A percentile compares a stretch with the other conserved stretches of the same genome.
phyloP scores from a whole-genome alignment of 176 grass and related monocot species.

The Themeda triandra region DNA sequence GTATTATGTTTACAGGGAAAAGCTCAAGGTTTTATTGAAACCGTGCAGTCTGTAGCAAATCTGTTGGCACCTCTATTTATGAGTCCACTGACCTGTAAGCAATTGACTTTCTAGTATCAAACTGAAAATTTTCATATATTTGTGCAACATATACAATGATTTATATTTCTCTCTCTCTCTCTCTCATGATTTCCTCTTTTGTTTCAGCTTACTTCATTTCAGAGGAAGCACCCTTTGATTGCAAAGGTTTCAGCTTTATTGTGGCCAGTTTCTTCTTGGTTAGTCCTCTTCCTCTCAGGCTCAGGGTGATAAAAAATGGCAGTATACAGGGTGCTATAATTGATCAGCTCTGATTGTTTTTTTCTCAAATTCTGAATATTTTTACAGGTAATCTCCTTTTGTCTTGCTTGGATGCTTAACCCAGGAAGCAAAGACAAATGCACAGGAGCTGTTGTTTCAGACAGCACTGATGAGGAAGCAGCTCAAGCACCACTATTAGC shows the following conservation, averaged over 20 bases:
- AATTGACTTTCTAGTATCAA: neutral
- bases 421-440: conserved; percentile 27
- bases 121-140: neutral
- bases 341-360: neutral
- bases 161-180: neutral
- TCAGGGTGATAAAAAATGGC: neutral
- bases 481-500: conserved; percentile 37
- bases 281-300: neutral
- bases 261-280: conserved; percentile 71
- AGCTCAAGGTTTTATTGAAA: conserved; percentile 65
- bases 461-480: conserved; percentile 13
- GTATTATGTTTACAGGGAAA: conserved; percentile 54
- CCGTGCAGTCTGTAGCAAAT: conserved; percentile 50
- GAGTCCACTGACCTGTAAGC: conserved; percentile 84
- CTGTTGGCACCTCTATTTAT: conserved; percentile 78
- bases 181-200: neutral
- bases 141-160: neutral
- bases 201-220: conserved; percentile 80
- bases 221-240: conserved; percentile 54
- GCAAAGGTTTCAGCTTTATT: conserved; percentile 79
- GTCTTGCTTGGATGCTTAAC: conserved; percentile 53
- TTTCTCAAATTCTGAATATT: neutral
- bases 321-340: neutral
- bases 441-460: neutral
- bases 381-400: conserved; percentile 57